Evolutionary conservation across 129 eudicot genomes (phyloP).

Genomic region (Arctium minus): DNA sequence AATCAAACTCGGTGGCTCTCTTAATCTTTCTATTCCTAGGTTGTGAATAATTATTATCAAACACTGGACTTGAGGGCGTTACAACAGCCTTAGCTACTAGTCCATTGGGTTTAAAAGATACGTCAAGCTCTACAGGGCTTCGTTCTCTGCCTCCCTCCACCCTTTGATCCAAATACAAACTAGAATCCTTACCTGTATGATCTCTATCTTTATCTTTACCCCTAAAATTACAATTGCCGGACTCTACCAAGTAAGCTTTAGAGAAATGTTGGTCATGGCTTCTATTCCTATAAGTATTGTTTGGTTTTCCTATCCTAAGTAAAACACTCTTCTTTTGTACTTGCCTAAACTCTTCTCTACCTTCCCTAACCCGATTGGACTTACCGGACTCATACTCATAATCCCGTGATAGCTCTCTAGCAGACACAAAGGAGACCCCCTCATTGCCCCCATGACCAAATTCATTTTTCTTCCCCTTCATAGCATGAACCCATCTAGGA

Average conservation of each 20-base stretch:
- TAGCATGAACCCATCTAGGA: slow-evolving; percentile 27
- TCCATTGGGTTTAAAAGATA: slow-evolving; percentile 72
- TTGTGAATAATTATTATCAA: slow-evolving; percentile 22
- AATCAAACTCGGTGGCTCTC: slow-evolving; percentile 32
- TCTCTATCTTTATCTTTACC: slow-evolving; percentile 48
- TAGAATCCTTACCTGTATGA: slow-evolving; percentile 19
- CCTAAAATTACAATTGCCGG: slow-evolving; percentile 24
- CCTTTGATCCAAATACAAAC: slow-evolving; percentile 18
- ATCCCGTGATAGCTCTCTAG: slow-evolving; percentile 11
- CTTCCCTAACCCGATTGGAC: slow-evolving; percentile 40
- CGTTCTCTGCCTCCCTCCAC: slow-evolving; percentile 38
- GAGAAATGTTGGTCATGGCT: slow-evolving; percentile 28
- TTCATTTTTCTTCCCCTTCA: slow-evolving; percentile 24
- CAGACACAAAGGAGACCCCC: slow-evolving; percentile 1
- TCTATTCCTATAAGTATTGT: slow-evolving; percentile 35
- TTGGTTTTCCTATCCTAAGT: slow-evolving; percentile 57
- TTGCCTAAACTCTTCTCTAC: slow-evolving; percentile 49
- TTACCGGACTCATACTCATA: slow-evolving; percentile 23
- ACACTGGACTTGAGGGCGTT: slow-evolving; percentile 43
- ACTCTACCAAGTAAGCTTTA: slow-evolving; percentile 15
- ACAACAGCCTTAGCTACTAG: slow-evolving; percentile 74
- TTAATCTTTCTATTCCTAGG: slow-evolving; percentile 36
- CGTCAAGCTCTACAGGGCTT: slow-evolving; percentile 76
- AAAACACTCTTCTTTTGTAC: slow-evolving; percentile 62
- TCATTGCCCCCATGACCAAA: not conserved